phyloP scores from a whole-genome alignment of 1,284 basidiomycete genomes.

The Ustilago sp. region DNA sequence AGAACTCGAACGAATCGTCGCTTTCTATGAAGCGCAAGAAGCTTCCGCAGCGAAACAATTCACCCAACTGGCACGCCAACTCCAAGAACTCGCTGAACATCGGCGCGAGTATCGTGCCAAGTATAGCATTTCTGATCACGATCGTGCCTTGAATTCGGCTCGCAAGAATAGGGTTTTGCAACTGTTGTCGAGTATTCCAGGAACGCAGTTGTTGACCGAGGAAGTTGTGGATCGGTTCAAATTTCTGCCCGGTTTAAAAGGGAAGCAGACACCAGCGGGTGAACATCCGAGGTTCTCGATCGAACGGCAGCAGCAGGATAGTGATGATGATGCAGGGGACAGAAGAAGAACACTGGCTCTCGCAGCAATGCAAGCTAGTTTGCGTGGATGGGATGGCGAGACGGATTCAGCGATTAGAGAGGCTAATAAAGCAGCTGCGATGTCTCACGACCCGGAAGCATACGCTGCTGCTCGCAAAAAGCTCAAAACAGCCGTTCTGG shows the following conservation, averaged over 20 bases:
- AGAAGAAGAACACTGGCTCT: slow-evolving; percentile 58
- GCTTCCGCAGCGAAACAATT: slow-evolving; percentile 76
- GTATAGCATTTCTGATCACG: slow-evolving; percentile 34
- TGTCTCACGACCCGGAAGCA: slow-evolving; percentile 77
- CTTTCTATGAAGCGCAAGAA: slow-evolving; percentile 82
- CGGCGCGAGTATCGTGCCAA: slow-evolving; percentile 59
- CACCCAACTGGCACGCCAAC: slow-evolving; percentile 76
- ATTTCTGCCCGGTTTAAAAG: slow-evolving; percentile 7
- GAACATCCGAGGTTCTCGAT: slow-evolving; percentile 12
- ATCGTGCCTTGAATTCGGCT: slow-evolving; percentile 10
- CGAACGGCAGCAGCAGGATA: slow-evolving; percentile 26
- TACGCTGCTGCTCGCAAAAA: slow-evolving; percentile 85
- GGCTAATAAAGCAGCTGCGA: slow-evolving; percentile 61
- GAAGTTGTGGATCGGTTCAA: slow-evolving; percentile 31
- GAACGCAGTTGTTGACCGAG: slow-evolving; percentile 8
- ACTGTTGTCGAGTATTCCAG: slow-evolving; percentile 35
- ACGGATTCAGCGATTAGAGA: slow-evolving; percentile 47
- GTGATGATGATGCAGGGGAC: slow-evolving; percentile 57
- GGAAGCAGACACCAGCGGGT: neutral
- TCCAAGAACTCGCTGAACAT: slow-evolving; percentile 71
- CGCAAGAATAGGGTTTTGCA: slow-evolving; percentile 25
- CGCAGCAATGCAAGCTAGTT: slow-evolving; percentile 48
- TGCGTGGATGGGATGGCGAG: slow-evolving; percentile 47
- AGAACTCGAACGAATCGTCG: slow-evolving; percentile 56
- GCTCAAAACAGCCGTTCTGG: slow-evolving; percentile 82